Evolutionary conservation across 192 early-diverging fungal species (phyloP).

Genomic region (Coemansia sp.): DNA sequence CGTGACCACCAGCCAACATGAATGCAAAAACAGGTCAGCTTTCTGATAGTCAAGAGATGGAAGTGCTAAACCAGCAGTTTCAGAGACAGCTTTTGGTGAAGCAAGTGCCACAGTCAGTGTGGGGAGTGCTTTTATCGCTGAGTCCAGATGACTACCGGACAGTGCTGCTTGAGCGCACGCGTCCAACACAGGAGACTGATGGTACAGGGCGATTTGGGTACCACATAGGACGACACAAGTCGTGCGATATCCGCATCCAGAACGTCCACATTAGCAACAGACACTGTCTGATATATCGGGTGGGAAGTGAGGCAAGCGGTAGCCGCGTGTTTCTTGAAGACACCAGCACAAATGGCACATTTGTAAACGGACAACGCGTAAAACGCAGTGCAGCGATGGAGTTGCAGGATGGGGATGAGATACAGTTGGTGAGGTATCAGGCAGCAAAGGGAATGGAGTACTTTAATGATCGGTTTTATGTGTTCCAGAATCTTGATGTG

Average conservation of each 20-base stretch:
- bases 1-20: neutral
- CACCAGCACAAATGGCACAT: slow-evolving; percentile 71
- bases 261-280: slow-evolving; percentile 57
- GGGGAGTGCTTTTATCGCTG: slow-evolving; percentile 55
- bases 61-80: slow-evolving; percentile 46
- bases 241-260: slow-evolving; percentile 52
- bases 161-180: slow-evolving; percentile 41
- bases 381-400: slow-evolving; percentile 52
- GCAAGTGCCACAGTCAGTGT: slow-evolving; percentile 49
- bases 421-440: slow-evolving; percentile 60
- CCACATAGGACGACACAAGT: slow-evolving; percentile 54
- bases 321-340: slow-evolving; percentile 49
- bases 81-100: slow-evolving; percentile 52
- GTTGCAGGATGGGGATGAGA: slow-evolving; percentile 62
- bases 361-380: slow-evolving; percentile 62
- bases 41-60: slow-evolving; percentile 43
- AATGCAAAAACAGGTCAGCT: slow-evolving; percentile 1
- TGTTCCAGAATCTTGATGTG: slow-evolving; percentile 45
- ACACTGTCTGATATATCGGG: slow-evolving; percentile 56
- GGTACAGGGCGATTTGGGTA: slow-evolving; percentile 33
- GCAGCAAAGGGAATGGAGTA: slow-evolving; percentile 38
- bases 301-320: slow-evolving; percentile 25
- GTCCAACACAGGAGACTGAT: neutral
- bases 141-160: slow-evolving; percentile 54
- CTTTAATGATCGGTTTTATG: slow-evolving; percentile 51